Base-by-base conservation (phyloP, 2,329 filamentous ascomycete species). In the Sarocladiaceae sp. region DNA sequence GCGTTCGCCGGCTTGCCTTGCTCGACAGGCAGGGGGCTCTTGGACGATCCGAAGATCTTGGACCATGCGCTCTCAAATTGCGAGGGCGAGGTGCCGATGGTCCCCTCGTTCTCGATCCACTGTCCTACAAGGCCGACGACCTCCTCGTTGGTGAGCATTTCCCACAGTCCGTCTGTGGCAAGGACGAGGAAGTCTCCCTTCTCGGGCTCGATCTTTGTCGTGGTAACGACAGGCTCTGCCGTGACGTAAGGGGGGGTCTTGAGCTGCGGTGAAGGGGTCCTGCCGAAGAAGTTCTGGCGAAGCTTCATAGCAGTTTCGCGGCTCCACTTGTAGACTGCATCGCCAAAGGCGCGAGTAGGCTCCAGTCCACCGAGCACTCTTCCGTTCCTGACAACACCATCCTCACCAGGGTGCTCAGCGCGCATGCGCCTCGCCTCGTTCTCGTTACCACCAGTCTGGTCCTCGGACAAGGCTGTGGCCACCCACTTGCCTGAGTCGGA, bases 111-210 rank as follows among this genome's bases (percentile, higher is more conserved):
- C 62, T 98, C 93, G 39, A 98, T 80, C 93, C 93, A 98, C 63
- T 95, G 88, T 13, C 91, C 94, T 4, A 98, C 93, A 2, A 98
- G 78, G 1, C 93, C 93, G 42, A 98, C 86, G 1, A 96, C 93
- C 69, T 98, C 93, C 60, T 98, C 93, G 57, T 97, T 98, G 39
- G 88, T 96, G 49, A 98, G 74, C 93, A 97, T 97, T 67, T 98
- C 93, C 93, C 93, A 98, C 1, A 98, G 74, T 3, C 93, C 93
- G 60, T 98, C 93, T 0, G 93, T 96, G 18, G 93, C 93, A 73
- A 98, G 83, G 49, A 98, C 91, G 11, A 98, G 74, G 56, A 98
- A 98, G 60, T 98, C 93, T 35, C 91, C 90, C 50, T 87, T 87
- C 44, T 88, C 80, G 1, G 93, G 93, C 54, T 91, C 76, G 43